phyloP scores from a whole-genome alignment of 78 protist genomes.

The Goniomonas avonlea region DNA sequence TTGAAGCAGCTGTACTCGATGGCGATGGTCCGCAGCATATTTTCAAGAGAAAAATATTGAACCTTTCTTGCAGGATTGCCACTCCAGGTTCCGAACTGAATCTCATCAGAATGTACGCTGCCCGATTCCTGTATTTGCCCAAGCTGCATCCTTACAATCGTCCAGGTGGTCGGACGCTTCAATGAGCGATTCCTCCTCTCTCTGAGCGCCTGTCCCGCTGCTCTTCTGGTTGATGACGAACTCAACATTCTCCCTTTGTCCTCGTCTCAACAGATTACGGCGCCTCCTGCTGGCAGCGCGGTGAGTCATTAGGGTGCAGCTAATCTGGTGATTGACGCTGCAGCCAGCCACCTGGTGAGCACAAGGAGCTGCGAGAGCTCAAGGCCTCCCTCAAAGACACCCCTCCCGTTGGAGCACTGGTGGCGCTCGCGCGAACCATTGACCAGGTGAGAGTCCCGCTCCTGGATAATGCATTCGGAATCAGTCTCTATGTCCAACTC shows the following conservation, averaged over 20 bases:
- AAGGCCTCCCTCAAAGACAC: constrained; percentile 53
- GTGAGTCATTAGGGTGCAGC: not conserved
- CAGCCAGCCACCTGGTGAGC: constrained; percentile 17
- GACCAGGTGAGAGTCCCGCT: constrained; percentile 7
- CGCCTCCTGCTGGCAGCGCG: not conserved
- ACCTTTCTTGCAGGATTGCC: constrained; percentile 17
- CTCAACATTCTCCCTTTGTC: constrained; percentile 30
- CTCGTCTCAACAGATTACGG: not conserved
- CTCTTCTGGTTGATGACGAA: constrained; percentile 56
- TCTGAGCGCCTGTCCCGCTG: constrained; percentile 59
- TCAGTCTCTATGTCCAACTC: not conserved
- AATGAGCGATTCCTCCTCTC: constrained; percentile 96
- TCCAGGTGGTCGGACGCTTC: constrained; percentile 81
- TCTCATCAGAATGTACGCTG: too few species aligned
- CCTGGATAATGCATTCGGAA: not conserved
- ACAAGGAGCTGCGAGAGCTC: constrained; percentile 53
- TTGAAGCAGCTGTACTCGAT: constrained; percentile 79
- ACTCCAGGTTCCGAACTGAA: not conserved
- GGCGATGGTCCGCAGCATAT: too few species aligned
- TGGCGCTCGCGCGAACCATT: too few species aligned
- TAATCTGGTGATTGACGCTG: not conserved
- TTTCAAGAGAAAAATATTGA: too few species aligned
- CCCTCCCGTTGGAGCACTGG: constrained; percentile 67
- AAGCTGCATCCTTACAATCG: too few species aligned
- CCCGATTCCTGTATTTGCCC: too few species aligned